Evolutionary conservation across 2,329 filamentous ascomycete genomes (phyloP).

Genomic region (Mycocentrospora acerina): DNA sequence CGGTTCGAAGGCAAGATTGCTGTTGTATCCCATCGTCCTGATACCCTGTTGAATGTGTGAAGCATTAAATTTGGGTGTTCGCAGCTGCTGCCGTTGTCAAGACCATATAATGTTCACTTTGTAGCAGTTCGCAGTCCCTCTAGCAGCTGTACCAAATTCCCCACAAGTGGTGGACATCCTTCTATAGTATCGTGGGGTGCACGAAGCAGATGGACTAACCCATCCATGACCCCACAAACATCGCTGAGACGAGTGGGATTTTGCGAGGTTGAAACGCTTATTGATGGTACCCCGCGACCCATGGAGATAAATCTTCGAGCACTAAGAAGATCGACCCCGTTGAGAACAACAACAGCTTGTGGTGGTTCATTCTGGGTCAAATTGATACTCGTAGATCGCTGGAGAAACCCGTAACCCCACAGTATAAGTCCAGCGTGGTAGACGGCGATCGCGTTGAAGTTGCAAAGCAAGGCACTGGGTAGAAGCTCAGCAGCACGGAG

Average conservation of each 20-base stretch:
- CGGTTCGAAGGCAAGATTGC: no score
- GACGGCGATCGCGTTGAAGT: constrained; percentile 68
- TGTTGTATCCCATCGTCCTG: no score
- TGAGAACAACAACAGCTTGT: constrained; percentile 49
- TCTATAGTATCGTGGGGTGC: constrained; percentile 46
- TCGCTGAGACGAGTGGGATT: constrained; percentile 50
- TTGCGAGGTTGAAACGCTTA: constrained; percentile 39
- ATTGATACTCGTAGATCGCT: constrained; percentile 28
- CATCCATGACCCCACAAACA: constrained; percentile 60
- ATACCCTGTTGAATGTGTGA: no score
- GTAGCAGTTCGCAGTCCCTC: constrained; percentile 60
- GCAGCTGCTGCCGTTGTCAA: no score
- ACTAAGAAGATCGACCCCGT: constrained; percentile 56
- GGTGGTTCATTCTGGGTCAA: constrained; percentile 31
- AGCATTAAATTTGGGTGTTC: no score
- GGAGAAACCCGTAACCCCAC: constrained; percentile 67
- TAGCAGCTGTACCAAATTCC: constrained; percentile 66
- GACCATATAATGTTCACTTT: constrained; percentile 14
- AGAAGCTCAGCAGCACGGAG: constrained; percentile 61
- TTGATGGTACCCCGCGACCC: constrained; percentile 56
- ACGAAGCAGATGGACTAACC: constrained; percentile 60
- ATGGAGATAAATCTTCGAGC: constrained; percentile 61
- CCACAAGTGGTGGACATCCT: constrained; percentile 60
- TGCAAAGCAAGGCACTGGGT: constrained; percentile 57
- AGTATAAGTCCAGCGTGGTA: constrained; percentile 69